Conservation (phyloP, 306 rosid genomes). For the Citrullus mucosospermus region DNA sequence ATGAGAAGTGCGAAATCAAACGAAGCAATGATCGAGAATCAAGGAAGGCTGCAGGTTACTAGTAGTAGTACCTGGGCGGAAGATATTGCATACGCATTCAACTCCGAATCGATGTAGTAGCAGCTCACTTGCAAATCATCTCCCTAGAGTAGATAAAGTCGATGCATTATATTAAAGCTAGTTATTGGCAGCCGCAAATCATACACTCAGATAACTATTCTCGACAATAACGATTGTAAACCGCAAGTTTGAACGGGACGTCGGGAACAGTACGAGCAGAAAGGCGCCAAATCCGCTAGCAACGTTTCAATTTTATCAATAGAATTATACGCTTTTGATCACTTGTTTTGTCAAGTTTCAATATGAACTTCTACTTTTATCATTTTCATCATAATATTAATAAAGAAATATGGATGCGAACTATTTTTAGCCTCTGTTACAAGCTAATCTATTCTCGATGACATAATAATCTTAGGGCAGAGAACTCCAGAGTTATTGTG, state of each 20-base stretch:
- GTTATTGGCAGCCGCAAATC: background rate
- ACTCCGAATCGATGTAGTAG: slow-evolving; percentile 64
- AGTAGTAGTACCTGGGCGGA: slow-evolving; percentile 60
- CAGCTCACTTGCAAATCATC: slow-evolving; percentile 73
- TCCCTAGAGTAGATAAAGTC: slow-evolving; percentile 31
- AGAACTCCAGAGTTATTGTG: background rate
- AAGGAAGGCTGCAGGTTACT: background rate
- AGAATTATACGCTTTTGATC: background rate
- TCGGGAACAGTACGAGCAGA: background rate
- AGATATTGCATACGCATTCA: slow-evolving; percentile 74
- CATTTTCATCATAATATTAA: background rate
- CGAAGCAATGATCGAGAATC: background rate
- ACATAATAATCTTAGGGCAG: background rate
- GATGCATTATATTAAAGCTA: background rate
- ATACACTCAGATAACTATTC: background rate
- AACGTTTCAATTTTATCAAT: background rate
- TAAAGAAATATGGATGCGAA: background rate
- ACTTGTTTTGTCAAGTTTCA: background rate
- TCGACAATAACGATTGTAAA: background rate
- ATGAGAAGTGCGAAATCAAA: background rate
- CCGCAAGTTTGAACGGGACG: background rate
- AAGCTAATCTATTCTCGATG: background rate
- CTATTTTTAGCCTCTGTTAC: background rate
- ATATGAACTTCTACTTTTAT: background rate
- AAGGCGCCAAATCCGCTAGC: background rate